Evolutionary conservation across 192 early-diverging fungal species (phyloP), one percentile per base, ranked within the genome.

Genomic region (Dissophora ornata): DNA sequence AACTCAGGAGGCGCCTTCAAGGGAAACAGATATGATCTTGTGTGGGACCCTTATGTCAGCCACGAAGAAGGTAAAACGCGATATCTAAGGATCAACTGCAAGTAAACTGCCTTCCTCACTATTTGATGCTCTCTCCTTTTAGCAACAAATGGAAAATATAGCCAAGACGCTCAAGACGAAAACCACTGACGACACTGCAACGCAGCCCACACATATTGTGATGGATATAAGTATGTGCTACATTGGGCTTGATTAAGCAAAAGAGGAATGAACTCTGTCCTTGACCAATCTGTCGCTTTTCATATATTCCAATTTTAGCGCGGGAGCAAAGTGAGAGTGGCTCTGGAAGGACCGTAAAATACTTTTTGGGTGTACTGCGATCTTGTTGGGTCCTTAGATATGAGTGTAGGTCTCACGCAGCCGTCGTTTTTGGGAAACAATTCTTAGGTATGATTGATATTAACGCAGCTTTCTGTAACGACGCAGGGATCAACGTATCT

Each of bases 311-410:
- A 41, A 5, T 21, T 15, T 10, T 38, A 65, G 61, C 55, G 6
- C 16, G 40, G 33, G 30, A 50, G 13, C 63, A 66, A 41, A 52
- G 57, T 38, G 19, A 28, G 24, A 49, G 19, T 42, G 73, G 73
- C 6, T 38, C 36, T 13, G 65, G 65, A 10, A 40, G 73, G 41
- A 77, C 73, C 1, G 59, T 77, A 5, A 77, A 77, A 24, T 67
- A 49, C 13, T 61, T 77, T 21, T 28, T 77, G 49, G 73, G 64
- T 21, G 48, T 77, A 13, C 28, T 77, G 0, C 45, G 53, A 0
- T 28, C 46, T 5, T 61, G 57, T 4, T 67, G 73, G 73, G 64
- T 77, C 6, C 53, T 77, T 8, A 62, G 64, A 57, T 67, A 48
- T 24, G 73, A 77, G 22, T 77, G 73, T 77, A 67, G 34, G 58